These are phyloP conservation scores for Paulinella micropora DNA, from an alignment of 78 protist species.

Conservation along the genomic window DNA sequence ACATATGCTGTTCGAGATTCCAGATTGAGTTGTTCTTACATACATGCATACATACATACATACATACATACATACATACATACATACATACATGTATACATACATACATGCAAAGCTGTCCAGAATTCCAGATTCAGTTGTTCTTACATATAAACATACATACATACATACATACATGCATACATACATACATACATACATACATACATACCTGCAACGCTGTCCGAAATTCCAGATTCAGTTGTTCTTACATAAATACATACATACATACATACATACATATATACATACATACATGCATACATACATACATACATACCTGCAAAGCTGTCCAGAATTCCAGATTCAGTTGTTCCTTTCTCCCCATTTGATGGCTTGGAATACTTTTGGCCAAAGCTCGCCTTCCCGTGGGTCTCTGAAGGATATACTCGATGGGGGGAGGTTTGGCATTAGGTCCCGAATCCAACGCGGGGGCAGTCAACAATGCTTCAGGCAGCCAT, in stretches of 20 bases:
- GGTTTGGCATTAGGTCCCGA: too few relatives aligned
- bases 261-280: background rate
- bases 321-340: too few relatives aligned
- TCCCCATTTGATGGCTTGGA: too few relatives aligned
- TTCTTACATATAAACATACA: background rate
- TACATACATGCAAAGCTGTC: background rate
- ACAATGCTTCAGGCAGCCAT: too few relatives aligned
- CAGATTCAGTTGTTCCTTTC: too few relatives aligned
- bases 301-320: background rate
- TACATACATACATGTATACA: background rate
- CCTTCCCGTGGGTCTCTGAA: too few relatives aligned
- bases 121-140: background rate
- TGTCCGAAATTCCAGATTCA: too few relatives aligned
- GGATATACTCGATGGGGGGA: too few relatives aligned
- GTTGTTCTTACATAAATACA: background rate
- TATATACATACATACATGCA: background rate
- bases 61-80: background rate
- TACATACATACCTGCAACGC: background rate
- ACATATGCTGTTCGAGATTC: background rate
- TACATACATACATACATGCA: background rate
- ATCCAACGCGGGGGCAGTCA: too few relatives aligned
- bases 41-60: background rate
- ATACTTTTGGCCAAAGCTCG: too few relatives aligned
- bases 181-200: background rate
- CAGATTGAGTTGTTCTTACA: background rate